Evolutionary conservation across 345 rosid species (phyloP).

Genomic region (Ceriops tagal): DNA sequence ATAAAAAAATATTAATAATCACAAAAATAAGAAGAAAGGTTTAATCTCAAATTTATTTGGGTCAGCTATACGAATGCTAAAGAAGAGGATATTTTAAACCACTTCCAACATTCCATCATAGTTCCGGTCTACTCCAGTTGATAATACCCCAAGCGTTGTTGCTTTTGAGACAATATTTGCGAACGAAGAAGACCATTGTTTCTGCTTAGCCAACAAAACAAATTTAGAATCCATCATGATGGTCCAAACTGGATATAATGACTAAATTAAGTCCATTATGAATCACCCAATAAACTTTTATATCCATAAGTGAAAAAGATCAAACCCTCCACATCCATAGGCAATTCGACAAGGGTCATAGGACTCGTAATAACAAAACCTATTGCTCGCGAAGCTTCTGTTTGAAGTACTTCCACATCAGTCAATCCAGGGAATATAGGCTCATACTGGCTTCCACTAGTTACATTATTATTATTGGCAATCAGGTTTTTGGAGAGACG

Average conservation of each 20-base stretch:
- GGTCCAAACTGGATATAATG: not conserved
- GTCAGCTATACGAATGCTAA: too few relatives aligned
- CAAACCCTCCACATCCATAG: slow-evolving; percentile 37
- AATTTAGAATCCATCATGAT: not conserved
- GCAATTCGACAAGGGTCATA: slow-evolving; percentile 24
- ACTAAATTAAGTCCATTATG: too few relatives aligned
- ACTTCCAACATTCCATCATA: slow-evolving; percentile 39
- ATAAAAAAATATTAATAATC: too few relatives aligned
- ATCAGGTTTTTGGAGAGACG: not conserved
- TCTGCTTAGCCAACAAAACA: slow-evolving; percentile 24
- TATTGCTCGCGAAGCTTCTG: slow-evolving; percentile 29
- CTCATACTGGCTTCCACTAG: not conserved
- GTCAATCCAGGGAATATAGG: not conserved
- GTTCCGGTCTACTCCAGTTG: slow-evolving; percentile 23
- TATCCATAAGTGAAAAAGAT: not conserved
- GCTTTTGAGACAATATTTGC: slow-evolving; percentile 39
- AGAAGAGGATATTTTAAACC: slow-evolving; percentile 14
- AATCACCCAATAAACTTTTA: not conserved
- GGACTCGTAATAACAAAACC: slow-evolving; percentile 23
- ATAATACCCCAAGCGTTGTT: slow-evolving; percentile 30
- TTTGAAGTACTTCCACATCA: slow-evolving; percentile 7
- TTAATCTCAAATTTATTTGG: too few relatives aligned
- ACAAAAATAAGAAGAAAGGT: too few relatives aligned
- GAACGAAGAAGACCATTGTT: slow-evolving; percentile 40
- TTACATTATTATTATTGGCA: not conserved